A percentile compares a stretch with the other conserved stretches of the same genome.
These are phyloP conservation scores for Kodamaea kakaduensis DNA, from an alignment of 805 yeast genomes.

Conservation along the genomic window DNA sequence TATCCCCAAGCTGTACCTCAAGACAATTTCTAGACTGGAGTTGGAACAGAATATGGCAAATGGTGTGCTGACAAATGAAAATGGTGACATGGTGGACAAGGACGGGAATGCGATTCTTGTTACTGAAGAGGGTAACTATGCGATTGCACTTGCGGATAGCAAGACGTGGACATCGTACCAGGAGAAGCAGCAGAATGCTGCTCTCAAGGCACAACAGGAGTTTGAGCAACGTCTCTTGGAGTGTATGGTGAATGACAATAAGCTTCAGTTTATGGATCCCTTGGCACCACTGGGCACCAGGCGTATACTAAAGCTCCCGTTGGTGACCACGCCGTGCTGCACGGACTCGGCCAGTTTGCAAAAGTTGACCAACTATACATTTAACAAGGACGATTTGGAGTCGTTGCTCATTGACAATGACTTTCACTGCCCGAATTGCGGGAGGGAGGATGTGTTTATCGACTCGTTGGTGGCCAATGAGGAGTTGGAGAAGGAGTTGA, in stretches of 20 bases:
- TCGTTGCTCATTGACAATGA: constrained; percentile 68
- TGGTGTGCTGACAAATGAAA: constrained; percentile 34
- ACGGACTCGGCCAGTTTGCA: constrained; percentile 51
- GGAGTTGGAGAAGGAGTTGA: constrained; percentile 53
- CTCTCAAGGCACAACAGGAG: constrained; percentile 45
- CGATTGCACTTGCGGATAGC: constrained; percentile 90
- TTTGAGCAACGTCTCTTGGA: constrained; percentile 42
- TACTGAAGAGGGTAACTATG: constrained; percentile 93
- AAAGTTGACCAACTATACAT: constrained; percentile 42
- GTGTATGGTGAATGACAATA: constrained; percentile 27
- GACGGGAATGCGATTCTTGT: constrained; percentile 66
- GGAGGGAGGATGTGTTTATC: constrained; percentile 63
- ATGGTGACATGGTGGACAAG: constrained; percentile 42
- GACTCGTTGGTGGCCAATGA: constrained; percentile 66
- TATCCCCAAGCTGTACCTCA: constrained; percentile 90
- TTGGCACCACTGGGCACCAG: constrained; percentile 31
- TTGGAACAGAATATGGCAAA: constrained; percentile 48
- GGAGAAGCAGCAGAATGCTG: constrained; percentile 54
- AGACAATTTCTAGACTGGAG: constrained; percentile 77
- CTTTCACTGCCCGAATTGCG: constrained; percentile 88
- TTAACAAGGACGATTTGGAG: constrained; percentile 37
- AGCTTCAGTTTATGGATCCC: constrained; percentile 61
- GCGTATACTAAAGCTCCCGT: constrained; percentile 61
- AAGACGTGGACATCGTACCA: constrained; percentile 88
- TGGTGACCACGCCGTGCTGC: constrained; percentile 80